Percentiles rank a stretch among this genome's conserved stretches.
Conservation (phyloP, 129 eudicot species). For the Saussurea involucrata region DNA sequence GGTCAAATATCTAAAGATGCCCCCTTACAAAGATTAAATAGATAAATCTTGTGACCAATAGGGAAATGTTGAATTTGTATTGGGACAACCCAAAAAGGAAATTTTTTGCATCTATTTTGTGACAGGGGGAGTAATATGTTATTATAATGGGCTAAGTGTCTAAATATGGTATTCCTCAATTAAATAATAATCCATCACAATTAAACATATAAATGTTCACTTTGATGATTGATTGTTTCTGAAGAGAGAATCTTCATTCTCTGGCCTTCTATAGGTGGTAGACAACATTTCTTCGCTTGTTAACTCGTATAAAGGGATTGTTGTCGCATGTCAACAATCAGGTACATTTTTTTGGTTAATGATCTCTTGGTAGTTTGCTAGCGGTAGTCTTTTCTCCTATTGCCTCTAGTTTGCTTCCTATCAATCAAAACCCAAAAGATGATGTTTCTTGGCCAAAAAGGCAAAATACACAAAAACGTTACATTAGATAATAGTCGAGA, state of each 20-base stretch:
- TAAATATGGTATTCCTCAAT: background rate
- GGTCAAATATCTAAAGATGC: background rate
- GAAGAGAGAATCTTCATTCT: background rate
- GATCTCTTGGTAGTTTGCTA: background rate
- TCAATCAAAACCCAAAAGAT: background rate
- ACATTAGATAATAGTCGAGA: background rate
- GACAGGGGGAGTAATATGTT: background rate
- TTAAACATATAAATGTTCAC: background rate
- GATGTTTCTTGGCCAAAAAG: background rate
- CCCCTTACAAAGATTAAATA: background rate
- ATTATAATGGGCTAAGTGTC: background rate
- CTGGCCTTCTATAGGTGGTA: background rate
- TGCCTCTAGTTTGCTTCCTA: background rate
- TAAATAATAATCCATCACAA: background rate
- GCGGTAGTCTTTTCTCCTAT: background rate
- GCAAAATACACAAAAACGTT: background rate
- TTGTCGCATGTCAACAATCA: background rate
- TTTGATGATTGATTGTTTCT: background rate
- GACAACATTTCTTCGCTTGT: background rate
- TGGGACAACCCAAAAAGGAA: conserved; percentile 1
- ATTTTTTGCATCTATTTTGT: background rate
- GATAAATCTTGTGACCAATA: background rate
- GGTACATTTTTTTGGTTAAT: background rate
- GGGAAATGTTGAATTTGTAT: background rate
- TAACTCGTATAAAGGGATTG: background rate